Evolutionary conservation across 331 rosid species (phyloP), one percentile per base, ranked within the genome.

Genomic region (Quercus lobata): DNA sequence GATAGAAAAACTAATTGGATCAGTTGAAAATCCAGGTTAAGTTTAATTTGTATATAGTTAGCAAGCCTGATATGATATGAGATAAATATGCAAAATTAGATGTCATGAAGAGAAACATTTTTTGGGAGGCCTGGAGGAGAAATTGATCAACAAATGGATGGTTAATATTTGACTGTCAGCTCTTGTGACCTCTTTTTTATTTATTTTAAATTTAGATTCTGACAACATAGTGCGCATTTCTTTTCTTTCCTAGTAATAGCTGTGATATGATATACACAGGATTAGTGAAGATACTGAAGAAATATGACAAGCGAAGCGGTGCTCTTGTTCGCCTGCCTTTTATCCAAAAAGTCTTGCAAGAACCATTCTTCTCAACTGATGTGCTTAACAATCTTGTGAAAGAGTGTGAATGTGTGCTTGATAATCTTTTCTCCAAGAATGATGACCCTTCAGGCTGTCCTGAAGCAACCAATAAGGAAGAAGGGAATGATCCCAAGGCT

Each of bases 221-320:
- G 37, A 62, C 8, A 27, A 62, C 41, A 15, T 62, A 18, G n/a
- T 62, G 41, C n/a, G 8, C 30, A 2, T 44, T 44, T 72, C 41
- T 27, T 6, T 29, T 5, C 24, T n/a, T 27, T 15, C 55, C 17
- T 55, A 41, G 49, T 79, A 29, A 27, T 55, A 65, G n/a, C 17
- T 10, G 27, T 66, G 37, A 24, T 65, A 19, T 66, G 27, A 55
- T 15, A 15, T 66, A 74, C 32, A 82, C 83, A 92, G 98, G 97
- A 69, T 80, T 94, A 74, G 91, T 88, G 80, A 94, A 92, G 89
- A 94, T 94, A 85, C 85, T 92, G 66, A 92, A 94, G 90, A 94
- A 94, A 79, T 91, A 94, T 57, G 96, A 92, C 74, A 92, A 92
- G 90, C 86, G 92, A 83, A 90, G 91, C 8, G 96, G 97, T 69